Conservation (phyloP, 257 asterid species). For the Capsicum pubescens region DNA sequence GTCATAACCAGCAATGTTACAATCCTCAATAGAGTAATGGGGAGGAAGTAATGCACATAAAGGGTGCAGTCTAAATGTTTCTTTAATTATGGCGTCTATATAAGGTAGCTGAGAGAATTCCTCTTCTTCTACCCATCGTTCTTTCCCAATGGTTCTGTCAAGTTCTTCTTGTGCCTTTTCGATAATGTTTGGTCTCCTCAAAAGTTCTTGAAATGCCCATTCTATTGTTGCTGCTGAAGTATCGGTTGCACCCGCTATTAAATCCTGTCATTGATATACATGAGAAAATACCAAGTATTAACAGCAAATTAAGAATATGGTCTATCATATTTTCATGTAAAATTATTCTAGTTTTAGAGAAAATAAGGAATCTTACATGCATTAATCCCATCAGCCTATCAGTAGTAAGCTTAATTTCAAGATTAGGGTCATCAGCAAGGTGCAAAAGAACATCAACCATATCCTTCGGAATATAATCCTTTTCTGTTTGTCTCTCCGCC, state of each 20-base stretch:
- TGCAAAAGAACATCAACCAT: background rate
- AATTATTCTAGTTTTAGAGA: background rate
- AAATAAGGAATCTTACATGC: background rate
- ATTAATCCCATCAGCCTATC: background rate
- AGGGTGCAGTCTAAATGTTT: background rate
- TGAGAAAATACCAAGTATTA: background rate
- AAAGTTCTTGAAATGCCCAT: constrained; percentile 14
- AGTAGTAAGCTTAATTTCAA: background rate
- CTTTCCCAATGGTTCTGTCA: background rate
- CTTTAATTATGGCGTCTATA: background rate
- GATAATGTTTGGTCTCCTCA: background rate
- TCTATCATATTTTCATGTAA: background rate
- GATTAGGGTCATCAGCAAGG: background rate
- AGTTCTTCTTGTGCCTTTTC: background rate
- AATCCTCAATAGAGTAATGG: background rate
- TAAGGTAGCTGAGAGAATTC: background rate
- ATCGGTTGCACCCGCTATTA: background rate
- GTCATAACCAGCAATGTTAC: background rate
- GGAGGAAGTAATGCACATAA: background rate
- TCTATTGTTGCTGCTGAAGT: background rate
- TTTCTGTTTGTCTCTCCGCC: background rate
- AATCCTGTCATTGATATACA: background rate
- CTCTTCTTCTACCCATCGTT: background rate
- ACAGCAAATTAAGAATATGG: background rate
- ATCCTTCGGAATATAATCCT: background rate